Evolutionary conservation across 2,329 filamentous ascomycete species (phyloP).

Genomic region (Ophiostoma sp.): DNA sequence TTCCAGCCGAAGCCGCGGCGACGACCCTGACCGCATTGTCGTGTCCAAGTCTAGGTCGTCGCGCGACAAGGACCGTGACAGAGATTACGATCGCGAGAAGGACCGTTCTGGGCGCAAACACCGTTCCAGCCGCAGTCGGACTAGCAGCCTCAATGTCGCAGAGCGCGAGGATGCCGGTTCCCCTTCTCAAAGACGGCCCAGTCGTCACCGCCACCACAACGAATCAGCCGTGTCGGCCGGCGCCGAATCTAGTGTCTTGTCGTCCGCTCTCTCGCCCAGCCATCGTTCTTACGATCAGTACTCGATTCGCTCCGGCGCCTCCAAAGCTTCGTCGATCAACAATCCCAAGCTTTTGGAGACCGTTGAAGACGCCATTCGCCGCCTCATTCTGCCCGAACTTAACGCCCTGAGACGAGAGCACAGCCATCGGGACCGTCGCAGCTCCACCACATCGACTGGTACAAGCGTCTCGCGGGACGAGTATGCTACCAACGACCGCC

Average conservation of each 20-base stretch:
- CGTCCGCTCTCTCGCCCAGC: slow-evolving; percentile 54
- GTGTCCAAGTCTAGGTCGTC: slow-evolving; percentile 33
- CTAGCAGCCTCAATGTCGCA: slow-evolving; percentile 45
- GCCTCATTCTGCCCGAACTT: slow-evolving; percentile 86
- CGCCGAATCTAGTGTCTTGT: slow-evolving; percentile 56
- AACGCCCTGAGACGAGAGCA: slow-evolving; percentile 89
- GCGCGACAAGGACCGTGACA: slow-evolving; percentile 16
- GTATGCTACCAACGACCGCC: slow-evolving; percentile 55
- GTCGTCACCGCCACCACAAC: slow-evolving; percentile 50
- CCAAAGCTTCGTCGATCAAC: slow-evolving; percentile 72
- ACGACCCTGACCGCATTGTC: slow-evolving; percentile 44
- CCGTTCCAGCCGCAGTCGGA: slow-evolving; percentile 51
- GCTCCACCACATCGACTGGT: slow-evolving; percentile 60
- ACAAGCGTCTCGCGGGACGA: slow-evolving; percentile 59
- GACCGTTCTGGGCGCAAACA: slow-evolving; percentile 49
- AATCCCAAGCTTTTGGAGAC: slow-evolving; percentile 89
- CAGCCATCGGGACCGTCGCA: slow-evolving; percentile 70
- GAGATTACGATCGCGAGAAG: slow-evolving; percentile 32
- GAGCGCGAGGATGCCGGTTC: slow-evolving; percentile 53
- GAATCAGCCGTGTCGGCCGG: slow-evolving; percentile 54
- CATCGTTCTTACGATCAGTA: slow-evolving; percentile 58
- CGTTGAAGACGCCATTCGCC: slow-evolving; percentile 88
- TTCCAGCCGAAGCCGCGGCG: slow-evolving; percentile 39
- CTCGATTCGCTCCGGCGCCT: slow-evolving; percentile 52
- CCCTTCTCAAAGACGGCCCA: slow-evolving; percentile 50